phyloP scores from a whole-genome alignment of 1,139 yeast species.

The Pichia sp. region DNA sequence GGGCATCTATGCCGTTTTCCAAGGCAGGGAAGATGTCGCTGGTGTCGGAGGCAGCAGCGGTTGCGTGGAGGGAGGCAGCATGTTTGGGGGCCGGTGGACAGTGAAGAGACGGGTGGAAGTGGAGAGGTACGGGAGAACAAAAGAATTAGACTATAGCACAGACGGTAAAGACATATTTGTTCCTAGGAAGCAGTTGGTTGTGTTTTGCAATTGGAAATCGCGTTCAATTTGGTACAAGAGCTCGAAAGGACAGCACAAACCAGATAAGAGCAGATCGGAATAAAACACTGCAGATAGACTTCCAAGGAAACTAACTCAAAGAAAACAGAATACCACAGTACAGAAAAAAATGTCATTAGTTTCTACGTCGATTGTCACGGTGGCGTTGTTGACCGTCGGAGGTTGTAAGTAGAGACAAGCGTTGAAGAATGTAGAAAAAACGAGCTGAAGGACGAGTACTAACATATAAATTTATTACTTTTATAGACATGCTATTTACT shows the following conservation, averaged over 20 bases:
- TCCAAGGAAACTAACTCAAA: background rate
- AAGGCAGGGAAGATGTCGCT: background rate
- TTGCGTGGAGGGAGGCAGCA: slow-evolving; percentile 4
- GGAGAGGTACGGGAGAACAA: background rate
- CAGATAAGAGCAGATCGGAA: background rate
- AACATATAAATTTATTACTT: background rate
- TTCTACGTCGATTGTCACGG: slow-evolving; percentile 13
- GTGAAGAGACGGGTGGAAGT: background rate
- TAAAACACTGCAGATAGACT: background rate
- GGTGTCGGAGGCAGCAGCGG: background rate
- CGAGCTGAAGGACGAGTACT: background rate
- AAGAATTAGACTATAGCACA: background rate
- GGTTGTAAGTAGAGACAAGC: slow-evolving; percentile 14
- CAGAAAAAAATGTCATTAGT: slow-evolving; percentile 12
- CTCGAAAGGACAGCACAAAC: background rate
- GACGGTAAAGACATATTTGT: background rate
- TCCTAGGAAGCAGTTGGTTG: background rate
- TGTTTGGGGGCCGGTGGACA: background rate
- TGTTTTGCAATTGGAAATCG: background rate
- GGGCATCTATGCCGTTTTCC: background rate
- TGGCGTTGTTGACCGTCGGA: slow-evolving; percentile 19
- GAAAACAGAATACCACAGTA: background rate
- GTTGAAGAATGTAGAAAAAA: background rate
- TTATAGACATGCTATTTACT: slow-evolving; percentile 62
- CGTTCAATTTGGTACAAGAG: background rate